Base-by-base conservation (phyloP, 2,329 filamentous ascomycete genomes). In the Iodosphaeria phyllophila region DNA sequence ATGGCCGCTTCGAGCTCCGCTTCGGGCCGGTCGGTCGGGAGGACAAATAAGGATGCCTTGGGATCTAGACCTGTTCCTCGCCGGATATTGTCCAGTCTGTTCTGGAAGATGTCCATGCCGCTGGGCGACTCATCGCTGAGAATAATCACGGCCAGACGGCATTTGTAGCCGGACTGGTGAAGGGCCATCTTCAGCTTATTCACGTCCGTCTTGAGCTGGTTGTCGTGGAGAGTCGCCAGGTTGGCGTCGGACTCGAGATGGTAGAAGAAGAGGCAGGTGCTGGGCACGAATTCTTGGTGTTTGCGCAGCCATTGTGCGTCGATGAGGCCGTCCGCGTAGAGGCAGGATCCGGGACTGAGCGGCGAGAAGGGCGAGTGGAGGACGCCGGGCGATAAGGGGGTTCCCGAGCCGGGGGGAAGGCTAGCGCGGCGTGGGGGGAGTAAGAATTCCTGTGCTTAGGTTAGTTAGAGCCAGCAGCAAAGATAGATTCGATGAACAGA, bases 341-440 rank as follows among this genome's bases (percentile, higher is more conserved):
- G 62, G 3, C 70, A 59, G 6, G 86, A 92, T 6, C 64, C 64
- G 4, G 84, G 83, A 19, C 78, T 89, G 16, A 95, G 60, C 1
- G 86, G 89, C 3, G 89, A 95, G 35, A 92, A 71, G 2, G 84
- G 80, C 8, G 89, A 95, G 48, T 95, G 86, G 4, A 92, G 54
- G n/a, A 71, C 55, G 30, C 60, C 52, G 11, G 58, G 50, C 13
- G 56, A 46, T 18, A 51, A 47, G 26, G 60, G 51, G 4, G 50
- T 40, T 25, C 64, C 58, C 38, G 60, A 50, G 27, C 60, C 52
- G 23, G 59, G 55, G 11, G 60, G 63, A 23, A 65, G 50, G 31
- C 51, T 54, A 18, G 64, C 64, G 37, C 60, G 61, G 32, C 68
- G 61, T 19, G 63, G 57, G 8, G 72, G 68, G 30, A 63, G 62